Evolutionary conservation across 2,329 filamentous ascomycete genomes (phyloP).

Genomic region (Ophiocordyceps camponoti-rufipedis): DNA sequence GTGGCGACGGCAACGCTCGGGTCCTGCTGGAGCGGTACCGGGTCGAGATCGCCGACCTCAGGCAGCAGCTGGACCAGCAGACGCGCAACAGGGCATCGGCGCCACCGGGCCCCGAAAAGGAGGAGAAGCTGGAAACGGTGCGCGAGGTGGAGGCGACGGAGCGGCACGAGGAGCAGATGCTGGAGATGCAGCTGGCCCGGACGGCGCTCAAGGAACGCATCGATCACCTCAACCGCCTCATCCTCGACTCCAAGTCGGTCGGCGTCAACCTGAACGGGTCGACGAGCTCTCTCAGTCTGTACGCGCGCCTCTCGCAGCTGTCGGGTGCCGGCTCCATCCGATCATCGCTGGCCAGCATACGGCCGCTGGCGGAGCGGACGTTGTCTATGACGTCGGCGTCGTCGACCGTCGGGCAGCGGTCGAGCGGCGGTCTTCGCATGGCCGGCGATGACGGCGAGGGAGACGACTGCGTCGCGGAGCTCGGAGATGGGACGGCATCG

Average conservation of each 20-base stretch:
- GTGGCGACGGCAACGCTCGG: conserved; percentile 70
- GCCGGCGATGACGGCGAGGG: conserved; percentile 36
- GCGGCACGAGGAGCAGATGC: conserved; percentile 88
- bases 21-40: conserved; percentile 85
- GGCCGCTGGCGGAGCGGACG: conserved; percentile 40
- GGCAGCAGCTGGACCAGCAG: conserved; percentile 66
- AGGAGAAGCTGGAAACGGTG: conserved; percentile 53
- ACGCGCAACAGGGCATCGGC: conserved; percentile 37
- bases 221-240: conserved; percentile 86
- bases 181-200: conserved; percentile 93
- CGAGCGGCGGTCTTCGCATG: conserved; percentile 23
- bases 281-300: conserved; percentile 45
- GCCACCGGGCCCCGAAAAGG: conserved; percentile 36
- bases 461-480: conserved; percentile 59
- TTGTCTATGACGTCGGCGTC: conserved; percentile 47
- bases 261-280: conserved; percentile 72
- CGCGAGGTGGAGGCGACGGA: conserved; percentile 66
- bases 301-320: conserved; percentile 43
- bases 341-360: conserved; percentile 45
- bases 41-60: conserved; percentile 75
- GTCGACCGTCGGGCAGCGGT: conserved; percentile 38
- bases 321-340: conserved; percentile 38
- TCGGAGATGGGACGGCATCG: conserved; percentile 70
- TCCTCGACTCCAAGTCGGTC: conserved; percentile 86
- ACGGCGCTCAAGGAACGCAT: conserved; percentile 95